A percentile compares a stretch with the other conserved stretches of the same genome.
Conservation (phyloP, 1,284 basidiomycete species). For the Cutaneotrichosporon mucoides region DNA sequence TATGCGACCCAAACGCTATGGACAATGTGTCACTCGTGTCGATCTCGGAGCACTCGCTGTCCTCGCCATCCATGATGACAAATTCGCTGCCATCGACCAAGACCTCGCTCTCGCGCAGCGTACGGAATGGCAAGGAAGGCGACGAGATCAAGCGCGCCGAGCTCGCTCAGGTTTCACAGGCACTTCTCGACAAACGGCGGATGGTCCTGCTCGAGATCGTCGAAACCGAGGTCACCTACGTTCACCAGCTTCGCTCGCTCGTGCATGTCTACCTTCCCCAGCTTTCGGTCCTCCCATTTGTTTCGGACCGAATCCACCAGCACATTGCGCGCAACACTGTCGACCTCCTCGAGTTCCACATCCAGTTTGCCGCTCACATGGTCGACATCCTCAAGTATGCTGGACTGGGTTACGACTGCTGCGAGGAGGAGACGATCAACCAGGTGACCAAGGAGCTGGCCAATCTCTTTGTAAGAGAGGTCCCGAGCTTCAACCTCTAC, state of each 20-base stretch:
- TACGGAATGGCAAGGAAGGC: conserved; percentile 43
- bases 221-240: conserved; percentile 74
- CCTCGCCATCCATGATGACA: conserved; percentile 38
- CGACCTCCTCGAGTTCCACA: conserved; percentile 69
- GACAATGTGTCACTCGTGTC: conserved; percentile 22
- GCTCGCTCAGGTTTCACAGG: conserved; percentile 22
- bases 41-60: conserved; percentile 17
- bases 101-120: conserved; percentile 46
- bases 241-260: conserved; percentile 68
- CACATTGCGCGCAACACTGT: conserved; percentile 65
- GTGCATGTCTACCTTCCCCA: conserved; percentile 57
- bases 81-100: conserved; percentile 45
- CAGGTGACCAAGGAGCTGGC: conserved; percentile 58
- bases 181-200: conserved; percentile 31
- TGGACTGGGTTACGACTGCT: conserved; percentile 51
- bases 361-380: conserved; percentile 55
- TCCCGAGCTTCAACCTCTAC: conserved; percentile 69
- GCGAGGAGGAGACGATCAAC: conserved; percentile 40
- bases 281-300: conserved; percentile 46
- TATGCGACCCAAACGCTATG: conserved; percentile 12
- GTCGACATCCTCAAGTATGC: conserved; percentile 57
- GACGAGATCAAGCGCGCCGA: conserved; percentile 3
- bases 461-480: conserved; percentile 63
- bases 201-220: conserved; percentile 61
- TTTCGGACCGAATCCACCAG: conserved; percentile 40